A percentile compares a stretch with the other conserved stretches of the same genome.
These are phyloP conservation scores for Xylaria intraflava DNA, from an alignment of 495 filamentous ascomycete species.

Conservation along the genomic window DNA sequence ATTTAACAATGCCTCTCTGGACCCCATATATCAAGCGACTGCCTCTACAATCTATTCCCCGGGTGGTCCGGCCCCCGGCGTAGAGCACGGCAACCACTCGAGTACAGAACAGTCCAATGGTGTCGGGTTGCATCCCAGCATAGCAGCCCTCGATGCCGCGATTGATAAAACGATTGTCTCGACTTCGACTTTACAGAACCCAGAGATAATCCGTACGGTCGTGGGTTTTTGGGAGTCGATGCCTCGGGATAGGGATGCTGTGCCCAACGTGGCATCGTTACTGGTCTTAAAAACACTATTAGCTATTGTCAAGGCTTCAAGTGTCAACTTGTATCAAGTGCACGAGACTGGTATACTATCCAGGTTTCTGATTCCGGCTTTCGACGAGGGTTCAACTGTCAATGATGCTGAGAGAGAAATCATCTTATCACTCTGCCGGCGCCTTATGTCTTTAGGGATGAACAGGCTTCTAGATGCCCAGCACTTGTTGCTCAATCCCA, in stretches of 20 bases:
- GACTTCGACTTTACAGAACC: slow-evolving; percentile 52
- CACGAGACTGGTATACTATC: slow-evolving; percentile 73
- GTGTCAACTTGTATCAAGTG: slow-evolving; percentile 67
- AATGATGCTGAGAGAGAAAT: slow-evolving; percentile 48
- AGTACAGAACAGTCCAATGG: background rate
- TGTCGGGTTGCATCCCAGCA: slow-evolving; percentile 12
- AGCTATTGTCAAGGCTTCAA: slow-evolving; percentile 52
- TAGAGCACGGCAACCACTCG: background rate
- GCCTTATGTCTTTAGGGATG: slow-evolving; percentile 62
- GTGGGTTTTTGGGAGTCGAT: slow-evolving; percentile 61
- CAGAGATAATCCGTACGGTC: slow-evolving; percentile 58
- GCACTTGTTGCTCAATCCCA: slow-evolving; percentile 60
- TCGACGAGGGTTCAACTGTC: slow-evolving; percentile 42
- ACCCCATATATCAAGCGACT: slow-evolving; percentile 41
- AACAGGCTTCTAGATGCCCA: slow-evolving; percentile 71
- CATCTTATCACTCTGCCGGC: slow-evolving; percentile 53
- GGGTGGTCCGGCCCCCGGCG: background rate
- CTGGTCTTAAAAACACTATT: slow-evolving; percentile 51
- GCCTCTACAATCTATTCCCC: slow-evolving; percentile 5
- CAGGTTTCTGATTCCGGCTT: slow-evolving; percentile 61
- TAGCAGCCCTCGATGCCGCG: slow-evolving; percentile 33
- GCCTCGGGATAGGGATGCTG: slow-evolving; percentile 34
- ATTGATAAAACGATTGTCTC: slow-evolving; percentile 45
- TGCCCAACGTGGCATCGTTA: slow-evolving; percentile 48
- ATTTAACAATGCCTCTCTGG: slow-evolving; percentile 65